Conservation (phyloP, 805 yeast genomes). For the Diddensiella caesifluorescens region DNA sequence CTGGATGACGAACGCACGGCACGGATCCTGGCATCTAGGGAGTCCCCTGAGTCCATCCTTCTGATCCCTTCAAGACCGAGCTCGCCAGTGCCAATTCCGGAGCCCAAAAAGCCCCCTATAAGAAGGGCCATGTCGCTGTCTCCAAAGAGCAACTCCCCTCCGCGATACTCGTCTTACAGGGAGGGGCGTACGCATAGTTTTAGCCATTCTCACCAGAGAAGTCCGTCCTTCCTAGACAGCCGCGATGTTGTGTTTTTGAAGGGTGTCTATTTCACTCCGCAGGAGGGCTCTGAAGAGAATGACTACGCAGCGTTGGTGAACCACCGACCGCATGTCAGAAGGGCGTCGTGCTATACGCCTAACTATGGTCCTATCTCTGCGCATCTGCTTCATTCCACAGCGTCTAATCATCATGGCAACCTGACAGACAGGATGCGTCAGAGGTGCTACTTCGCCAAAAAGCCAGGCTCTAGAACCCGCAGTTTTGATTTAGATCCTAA, state of each 20-base stretch:
- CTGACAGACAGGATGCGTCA: constrained; percentile 17
- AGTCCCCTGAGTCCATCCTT: background rate
- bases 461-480: constrained; percentile 20
- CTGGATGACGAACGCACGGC: constrained; percentile 13
- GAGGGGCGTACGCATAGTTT: constrained; percentile 4
- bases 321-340: background rate
- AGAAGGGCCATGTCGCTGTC: constrained; percentile 1
- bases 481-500: constrained; percentile 7
- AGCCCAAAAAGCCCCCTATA: background rate
- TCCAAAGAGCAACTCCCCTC: background rate
- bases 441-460: constrained; percentile 19
- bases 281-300: constrained; percentile 4
- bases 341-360: constrained; percentile 1
- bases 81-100: constrained; percentile 7
- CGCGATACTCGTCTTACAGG: background rate
- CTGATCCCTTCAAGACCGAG: constrained; percentile 10
- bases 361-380: constrained; percentile 3
- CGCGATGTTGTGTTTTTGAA: background rate
- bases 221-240: constrained; percentile 1
- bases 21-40: constrained; percentile 12
- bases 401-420: constrained; percentile 13
- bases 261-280: constrained; percentile 11
- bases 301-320: background rate
- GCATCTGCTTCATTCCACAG: constrained; percentile 2
- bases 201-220: constrained; percentile 2